Base-by-base conservation (phyloP, 1,284 basidiomycete genomes). In the Ustilago nuda region DNA sequence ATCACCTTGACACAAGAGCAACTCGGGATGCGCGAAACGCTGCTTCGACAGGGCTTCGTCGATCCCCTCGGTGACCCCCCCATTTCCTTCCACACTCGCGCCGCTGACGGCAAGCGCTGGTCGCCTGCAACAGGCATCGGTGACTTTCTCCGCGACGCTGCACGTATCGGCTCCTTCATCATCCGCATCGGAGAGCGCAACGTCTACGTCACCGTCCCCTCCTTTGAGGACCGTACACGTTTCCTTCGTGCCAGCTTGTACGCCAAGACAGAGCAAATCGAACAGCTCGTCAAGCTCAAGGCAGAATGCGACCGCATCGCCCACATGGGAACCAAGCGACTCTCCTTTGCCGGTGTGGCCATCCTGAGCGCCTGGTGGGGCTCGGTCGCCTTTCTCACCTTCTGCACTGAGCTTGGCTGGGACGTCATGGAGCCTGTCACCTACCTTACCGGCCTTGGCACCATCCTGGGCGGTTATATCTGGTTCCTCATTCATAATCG, bases 401-500 rank as follows among this genome's bases (percentile, higher is more conserved):
- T 82, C 62, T 74, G 62, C 60, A 81, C 77, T 51, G 68, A 74
- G 41, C 67, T 74, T 15, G 73, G 79, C 43, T 81, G 79, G 79
- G 78, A 80, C 56, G 66, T 73, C 41, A 74, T 78, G 68, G 80
- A 81, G 62, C 73, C 79, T 7, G 74, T 77, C 55, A 77, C 79
- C 39, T 82, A 81, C 50, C 77, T 82, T 57, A 76, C 72, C 17
- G 81, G 80, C 60, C 72, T 81, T 12, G 81, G 71, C 53, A 76
- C 78, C 36, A 66, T 82, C 45, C 66, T 81, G 72, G 77, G 72
- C 19, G 80, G 80, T 57, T 82, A 82, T 45, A 63, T 74, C 33
- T 82, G 80, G 78, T 80, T 82, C 73, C 74, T 82, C 51, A 66
- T 79, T 27, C 78, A 82, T 60, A 80, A 82, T 46, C 72, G 80